Evolutionary conservation across 192 early-diverging fungal species (phyloP).

Genomic region (Haplosporangium gracile): DNA sequence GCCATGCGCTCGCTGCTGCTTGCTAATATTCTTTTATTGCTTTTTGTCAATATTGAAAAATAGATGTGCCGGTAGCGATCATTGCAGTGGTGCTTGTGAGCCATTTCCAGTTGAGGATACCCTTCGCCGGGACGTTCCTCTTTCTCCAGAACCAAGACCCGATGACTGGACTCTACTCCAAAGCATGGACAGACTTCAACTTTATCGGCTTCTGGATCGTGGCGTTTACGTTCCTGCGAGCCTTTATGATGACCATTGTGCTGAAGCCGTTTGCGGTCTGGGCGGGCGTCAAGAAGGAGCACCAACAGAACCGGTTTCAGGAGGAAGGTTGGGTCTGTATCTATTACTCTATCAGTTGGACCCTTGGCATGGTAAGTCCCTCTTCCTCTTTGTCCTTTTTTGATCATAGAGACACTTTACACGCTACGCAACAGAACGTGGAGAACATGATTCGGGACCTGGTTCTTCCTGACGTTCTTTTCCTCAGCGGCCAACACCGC

Average conservation of each 20-base stretch:
- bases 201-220: conserved; percentile 77
- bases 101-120: conserved; percentile 47
- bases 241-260: conserved; percentile 64
- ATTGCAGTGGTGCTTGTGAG: conserved; percentile 48
- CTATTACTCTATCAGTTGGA: conserved; percentile 73
- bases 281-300: conserved; percentile 38
- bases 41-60: not conserved
- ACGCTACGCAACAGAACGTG: not conserved
- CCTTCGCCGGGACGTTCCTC: conserved; percentile 42
- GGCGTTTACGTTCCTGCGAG: conserved; percentile 71
- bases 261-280: conserved; percentile 59
- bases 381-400: not conserved
- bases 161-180: conserved; percentile 61
- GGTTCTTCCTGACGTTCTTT: not conserved
- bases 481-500: not conserved
- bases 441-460: not conserved
- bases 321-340: conserved; percentile 81
- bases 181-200: conserved; percentile 70
- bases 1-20: not conserved
- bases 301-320: conserved; percentile 69
- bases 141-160: conserved; percentile 51
- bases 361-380: conserved; percentile 68
- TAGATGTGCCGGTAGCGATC: conserved; percentile 60
- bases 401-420: not conserved
- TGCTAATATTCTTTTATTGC: not conserved